Conservation (phyloP, 768 basidiomycete genomes). For the Mycena haematopus region DNA sequence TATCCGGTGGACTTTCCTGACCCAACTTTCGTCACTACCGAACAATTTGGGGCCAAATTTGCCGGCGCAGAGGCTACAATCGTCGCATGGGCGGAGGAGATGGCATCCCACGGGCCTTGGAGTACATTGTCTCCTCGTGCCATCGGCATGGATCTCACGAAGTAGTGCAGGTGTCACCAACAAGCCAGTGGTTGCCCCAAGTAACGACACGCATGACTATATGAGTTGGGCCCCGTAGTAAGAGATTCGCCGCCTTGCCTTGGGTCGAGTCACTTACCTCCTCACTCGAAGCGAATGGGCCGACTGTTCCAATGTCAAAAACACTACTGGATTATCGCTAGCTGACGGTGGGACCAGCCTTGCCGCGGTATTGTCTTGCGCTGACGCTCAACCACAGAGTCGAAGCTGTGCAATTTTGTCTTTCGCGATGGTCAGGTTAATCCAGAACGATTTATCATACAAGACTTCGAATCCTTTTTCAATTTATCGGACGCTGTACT, state of each 20-base stretch:
- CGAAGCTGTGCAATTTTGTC: constrained; percentile 62
- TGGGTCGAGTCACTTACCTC: not conserved
- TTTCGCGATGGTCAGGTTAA: constrained; percentile 67
- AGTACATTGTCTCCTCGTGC: constrained; percentile 42
- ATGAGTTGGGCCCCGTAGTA: constrained; percentile 79
- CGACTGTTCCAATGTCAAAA: constrained; percentile 61
- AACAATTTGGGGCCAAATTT: constrained; percentile 48
- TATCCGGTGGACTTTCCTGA: constrained; percentile 65
- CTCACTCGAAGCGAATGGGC: constrained; percentile 58
- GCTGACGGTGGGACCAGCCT: constrained; percentile 47
- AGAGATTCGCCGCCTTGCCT: constrained; percentile 29
- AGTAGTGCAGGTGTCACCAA: constrained; percentile 50
- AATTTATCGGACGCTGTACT: constrained; percentile 63
- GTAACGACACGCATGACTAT: constrained; percentile 66
- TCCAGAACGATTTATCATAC: constrained; percentile 62
- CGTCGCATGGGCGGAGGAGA: constrained; percentile 50
- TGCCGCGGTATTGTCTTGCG: not conserved
- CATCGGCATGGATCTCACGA: not conserved
- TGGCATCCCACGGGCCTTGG: constrained; percentile 57
- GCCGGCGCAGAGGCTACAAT: constrained; percentile 53
- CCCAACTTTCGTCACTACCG: constrained; percentile 52
- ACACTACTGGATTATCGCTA: constrained; percentile 59
- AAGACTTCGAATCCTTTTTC: constrained; percentile 63
- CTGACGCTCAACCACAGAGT: constrained; percentile 29
- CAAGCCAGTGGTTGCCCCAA: constrained; percentile 55